Conservation (phyloP, 805 yeast species). For the Saccharomyces eubayanus region DNA sequence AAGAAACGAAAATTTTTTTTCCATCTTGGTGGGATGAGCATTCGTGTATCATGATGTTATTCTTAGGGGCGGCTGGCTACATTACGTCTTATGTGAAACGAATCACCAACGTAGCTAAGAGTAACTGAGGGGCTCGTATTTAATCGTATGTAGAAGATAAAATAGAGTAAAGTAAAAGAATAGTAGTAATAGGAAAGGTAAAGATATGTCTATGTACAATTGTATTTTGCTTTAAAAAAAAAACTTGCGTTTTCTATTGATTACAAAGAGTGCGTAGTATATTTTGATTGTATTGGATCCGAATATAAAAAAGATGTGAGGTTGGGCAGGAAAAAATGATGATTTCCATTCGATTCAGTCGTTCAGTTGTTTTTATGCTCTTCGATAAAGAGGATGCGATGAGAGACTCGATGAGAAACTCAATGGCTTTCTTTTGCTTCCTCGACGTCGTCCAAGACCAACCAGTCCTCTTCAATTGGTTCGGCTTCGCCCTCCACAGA, state of each 20-base stretch:
- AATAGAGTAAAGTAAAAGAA: background rate
- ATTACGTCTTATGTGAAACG: background rate
- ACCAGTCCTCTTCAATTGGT: constrained; percentile 56
- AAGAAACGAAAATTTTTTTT: background rate
- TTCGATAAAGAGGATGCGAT: background rate
- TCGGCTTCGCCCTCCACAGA: constrained; percentile 24
- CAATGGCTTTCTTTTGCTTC: constrained; percentile 23
- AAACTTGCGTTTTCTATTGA: background rate
- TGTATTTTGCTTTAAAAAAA: background rate
- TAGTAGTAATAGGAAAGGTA: background rate
- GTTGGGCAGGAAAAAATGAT: background rate
- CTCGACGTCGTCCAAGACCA: constrained; percentile 65
- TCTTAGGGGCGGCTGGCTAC: background rate
- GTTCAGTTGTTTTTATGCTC: background rate
- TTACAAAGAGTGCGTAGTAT: background rate
- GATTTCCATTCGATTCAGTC: background rate
- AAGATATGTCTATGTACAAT: background rate
- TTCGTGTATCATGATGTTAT: background rate
- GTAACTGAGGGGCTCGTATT: background rate
- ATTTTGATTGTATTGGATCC: background rate
- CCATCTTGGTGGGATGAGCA: background rate
- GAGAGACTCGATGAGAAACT: background rate
- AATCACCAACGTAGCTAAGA: background rate
- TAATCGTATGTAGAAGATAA: background rate
- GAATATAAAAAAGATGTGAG: background rate